These are phyloP conservation scores for Colletotrichum cordylinicola DNA, from an alignment of 2,329 filamentous ascomycete species.

Conservation along the genomic window DNA sequence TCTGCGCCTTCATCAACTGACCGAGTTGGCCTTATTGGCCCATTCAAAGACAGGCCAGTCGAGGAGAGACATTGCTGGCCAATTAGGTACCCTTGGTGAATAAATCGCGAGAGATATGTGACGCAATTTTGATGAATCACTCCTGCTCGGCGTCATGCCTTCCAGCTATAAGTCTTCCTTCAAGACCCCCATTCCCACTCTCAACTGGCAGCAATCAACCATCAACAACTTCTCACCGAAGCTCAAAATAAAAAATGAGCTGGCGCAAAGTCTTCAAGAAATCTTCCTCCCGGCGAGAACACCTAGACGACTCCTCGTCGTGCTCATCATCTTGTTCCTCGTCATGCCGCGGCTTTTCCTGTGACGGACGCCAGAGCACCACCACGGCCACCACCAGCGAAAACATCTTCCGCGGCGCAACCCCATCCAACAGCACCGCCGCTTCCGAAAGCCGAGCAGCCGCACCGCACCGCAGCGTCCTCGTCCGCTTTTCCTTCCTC, in stretches of 20 bases:
- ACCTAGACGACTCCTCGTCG: neutral
- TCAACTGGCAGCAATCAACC: neutral
- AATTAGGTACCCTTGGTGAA: neutral
- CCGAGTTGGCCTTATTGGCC: neutral
- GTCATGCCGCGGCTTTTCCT: neutral
- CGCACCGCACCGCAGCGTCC: neutral
- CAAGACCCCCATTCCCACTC: too few relatives aligned
- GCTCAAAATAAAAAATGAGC: neutral
- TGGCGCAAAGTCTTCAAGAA: neutral
- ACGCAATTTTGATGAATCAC: neutral
- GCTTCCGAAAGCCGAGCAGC: neutral
- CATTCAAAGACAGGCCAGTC: neutral
- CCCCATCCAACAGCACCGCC: rapidly evolving
- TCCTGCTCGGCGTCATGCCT: neutral
- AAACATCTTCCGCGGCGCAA: neutral
- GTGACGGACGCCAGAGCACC: neutral
- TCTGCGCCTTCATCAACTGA: neutral
- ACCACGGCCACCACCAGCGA: neutral
- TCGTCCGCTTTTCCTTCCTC: neutral
- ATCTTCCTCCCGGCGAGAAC: neutral
- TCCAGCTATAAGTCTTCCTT: neutral
- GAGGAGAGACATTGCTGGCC: neutral
- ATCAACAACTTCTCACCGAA: neutral
- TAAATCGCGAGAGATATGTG: neutral
- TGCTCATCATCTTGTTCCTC: neutral